Evolutionary conservation across 164 flowering plant species (phyloP).

Genomic region (Magnolia sinica): DNA sequence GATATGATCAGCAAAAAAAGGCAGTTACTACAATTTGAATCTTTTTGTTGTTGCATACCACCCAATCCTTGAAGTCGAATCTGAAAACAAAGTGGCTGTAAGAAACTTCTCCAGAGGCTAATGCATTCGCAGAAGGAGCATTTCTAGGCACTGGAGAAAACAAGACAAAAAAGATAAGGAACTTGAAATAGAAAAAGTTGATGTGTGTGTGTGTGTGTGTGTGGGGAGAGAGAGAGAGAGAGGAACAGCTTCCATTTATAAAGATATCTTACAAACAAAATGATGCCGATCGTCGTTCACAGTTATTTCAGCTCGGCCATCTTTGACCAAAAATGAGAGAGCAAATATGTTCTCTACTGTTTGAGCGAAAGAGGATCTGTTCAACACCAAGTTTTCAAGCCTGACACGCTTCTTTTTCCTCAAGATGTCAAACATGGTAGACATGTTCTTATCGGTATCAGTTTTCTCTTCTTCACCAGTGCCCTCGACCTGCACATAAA

Average conservation of each 20-base stretch:
- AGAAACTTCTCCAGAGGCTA: slow-evolving; percentile 56
- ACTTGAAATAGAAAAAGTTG: neutral
- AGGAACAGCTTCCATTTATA: neutral
- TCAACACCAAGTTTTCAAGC: slow-evolving; percentile 66
- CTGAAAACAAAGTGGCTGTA: slow-evolving; percentile 80
- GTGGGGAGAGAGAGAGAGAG: neutral
- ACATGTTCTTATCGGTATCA: slow-evolving; percentile 86
- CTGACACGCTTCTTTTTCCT: slow-evolving; percentile 49
- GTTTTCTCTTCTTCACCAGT: slow-evolving; percentile 47
- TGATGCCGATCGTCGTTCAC: slow-evolving; percentile 58
- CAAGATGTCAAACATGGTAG: slow-evolving; percentile 70
- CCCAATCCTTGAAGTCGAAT: slow-evolving; percentile 86
- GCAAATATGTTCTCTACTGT: slow-evolving; percentile 92
- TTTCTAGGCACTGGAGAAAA: slow-evolving; percentile 63
- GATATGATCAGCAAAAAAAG: neutral
- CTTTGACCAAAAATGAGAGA: slow-evolving; percentile 80
- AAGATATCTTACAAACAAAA: slow-evolving; percentile 56
- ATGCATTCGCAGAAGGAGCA: slow-evolving; percentile 65
- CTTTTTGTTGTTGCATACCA: slow-evolving; percentile 41
- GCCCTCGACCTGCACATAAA: slow-evolving; percentile 44
- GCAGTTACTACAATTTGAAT: neutral
- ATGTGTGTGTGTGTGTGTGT: no score
- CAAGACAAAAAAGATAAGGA: slow-evolving; percentile 7
- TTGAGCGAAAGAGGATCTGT: slow-evolving; percentile 72
- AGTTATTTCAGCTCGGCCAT: slow-evolving; percentile 71